A percentile compares a stretch with the other conserved stretches of the same genome.
Conservation (phyloP, 2,329 filamentous ascomycete genomes). For the Aureobasidium sp. region DNA sequence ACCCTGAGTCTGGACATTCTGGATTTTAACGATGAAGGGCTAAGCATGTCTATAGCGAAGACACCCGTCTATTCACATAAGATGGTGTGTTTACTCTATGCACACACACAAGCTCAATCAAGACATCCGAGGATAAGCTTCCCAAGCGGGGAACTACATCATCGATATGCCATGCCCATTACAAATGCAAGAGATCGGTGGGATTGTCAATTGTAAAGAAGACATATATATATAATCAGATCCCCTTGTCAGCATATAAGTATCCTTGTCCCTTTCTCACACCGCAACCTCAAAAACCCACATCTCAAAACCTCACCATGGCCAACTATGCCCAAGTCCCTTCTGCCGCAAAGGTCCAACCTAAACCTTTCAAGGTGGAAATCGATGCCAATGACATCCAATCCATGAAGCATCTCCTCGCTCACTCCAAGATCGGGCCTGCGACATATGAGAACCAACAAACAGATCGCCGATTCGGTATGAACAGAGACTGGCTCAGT, state of each 20-base stretch:
- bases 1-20: neutral
- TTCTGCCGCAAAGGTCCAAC: conserved; percentile 29
- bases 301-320: conserved; percentile 14
- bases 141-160: conserved; percentile 8
- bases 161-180: conserved; percentile 1
- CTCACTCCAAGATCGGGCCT: conserved; percentile 43
- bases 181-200: neutral
- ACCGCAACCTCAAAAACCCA: neutral
- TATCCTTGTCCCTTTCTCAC: neutral
- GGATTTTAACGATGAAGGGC: too few species aligned
- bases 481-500: conserved; percentile 42
- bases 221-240: too few species aligned
- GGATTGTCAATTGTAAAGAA: neutral
- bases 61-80: too few species aligned
- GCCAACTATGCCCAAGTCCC: conserved; percentile 29
- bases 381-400: conserved; percentile 39
- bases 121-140: conserved; percentile 5
- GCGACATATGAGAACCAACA: conserved; percentile 44
- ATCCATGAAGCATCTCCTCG: conserved; percentile 42
- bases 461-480: conserved; percentile 38
- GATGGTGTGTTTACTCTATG: too few species aligned
- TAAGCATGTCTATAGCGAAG: too few species aligned
- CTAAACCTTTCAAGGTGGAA: conserved; percentile 37
- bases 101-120: neutral
- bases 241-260: neutral